Conservation (phyloP, 306 rosid genomes). For the Cucumis sativus region Cucumber_9930_V3 NC_026658.2:21772001-21772500, state of each 20-base stretch:
- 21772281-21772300: slow-evolving; percentile 25
- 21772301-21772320: slow-evolving; percentile 43
- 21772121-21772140: slow-evolving; percentile 92
- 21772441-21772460: neutral
- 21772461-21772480: neutral
- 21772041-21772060: neutral
- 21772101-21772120: slow-evolving; percentile 19
- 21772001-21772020: neutral
- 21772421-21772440: slow-evolving; percentile 25
- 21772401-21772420: slow-evolving; percentile 41
- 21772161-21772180: slow-evolving; percentile 95
- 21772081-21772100: neutral
- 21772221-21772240: slow-evolving; percentile 52
- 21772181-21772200: slow-evolving; percentile 99
- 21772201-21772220: slow-evolving; percentile 78
- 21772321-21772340: slow-evolving; percentile 4
- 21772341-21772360: neutral
- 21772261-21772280: slow-evolving; percentile 41
- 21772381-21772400: slow-evolving; percentile 30
- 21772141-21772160: slow-evolving; percentile 78
- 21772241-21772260: slow-evolving; percentile 8
- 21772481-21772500: neutral
- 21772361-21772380: slow-evolving; percentile 10
- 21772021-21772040: neutral
- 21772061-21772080: neutral